Conservation (phyloP, 2,329 filamentous ascomycete species). For the Fusarium protoensiforme region DNA sequence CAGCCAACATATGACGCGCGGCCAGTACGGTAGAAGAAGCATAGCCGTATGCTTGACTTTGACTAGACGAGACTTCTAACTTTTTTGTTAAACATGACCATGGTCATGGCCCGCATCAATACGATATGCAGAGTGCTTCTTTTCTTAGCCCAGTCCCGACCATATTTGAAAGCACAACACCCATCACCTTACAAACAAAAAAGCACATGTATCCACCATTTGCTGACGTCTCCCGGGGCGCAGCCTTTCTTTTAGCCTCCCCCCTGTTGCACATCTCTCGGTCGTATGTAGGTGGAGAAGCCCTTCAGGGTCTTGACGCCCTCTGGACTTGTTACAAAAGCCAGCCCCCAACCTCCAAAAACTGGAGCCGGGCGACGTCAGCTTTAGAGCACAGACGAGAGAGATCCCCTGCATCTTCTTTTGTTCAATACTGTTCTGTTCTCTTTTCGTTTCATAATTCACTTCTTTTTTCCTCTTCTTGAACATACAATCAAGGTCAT, state of each 20-base stretch:
- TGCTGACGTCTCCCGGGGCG: conserved; percentile 44
- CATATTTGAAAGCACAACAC: conserved; percentile 23
- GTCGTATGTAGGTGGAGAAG: too few relatives aligned
- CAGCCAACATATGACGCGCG: conserved; percentile 8
- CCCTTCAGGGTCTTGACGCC: conserved; percentile 4
- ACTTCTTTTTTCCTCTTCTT: background rate
- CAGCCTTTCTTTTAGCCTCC: conserved; percentile 18
- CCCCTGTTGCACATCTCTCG: background rate
- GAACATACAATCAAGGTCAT: background rate
- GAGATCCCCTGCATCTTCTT: conserved; percentile 19
- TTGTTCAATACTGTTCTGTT: conserved; percentile 1
- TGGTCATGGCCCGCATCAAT: background rate
- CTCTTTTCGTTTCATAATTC: conserved; percentile 26
- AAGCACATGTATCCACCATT: conserved; percentile 23
- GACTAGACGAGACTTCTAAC: background rate
- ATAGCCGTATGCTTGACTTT: background rate
- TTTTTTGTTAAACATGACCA: background rate
- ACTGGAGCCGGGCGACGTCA: conserved; percentile 40
- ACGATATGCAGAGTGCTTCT: background rate
- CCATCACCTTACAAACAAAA: conserved; percentile 7
- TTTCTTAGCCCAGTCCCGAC: conserved; percentile 24
- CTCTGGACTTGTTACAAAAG: background rate
- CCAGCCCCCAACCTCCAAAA: conserved; percentile 26
- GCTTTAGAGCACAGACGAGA: conserved; percentile 34
- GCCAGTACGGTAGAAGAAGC: background rate